Percentiles rank a stretch among this genome's conserved stretches.
Conservation (phyloP, 495 filamentous ascomycete genomes). For the Melanomma pulvis-pyrius region DNA sequence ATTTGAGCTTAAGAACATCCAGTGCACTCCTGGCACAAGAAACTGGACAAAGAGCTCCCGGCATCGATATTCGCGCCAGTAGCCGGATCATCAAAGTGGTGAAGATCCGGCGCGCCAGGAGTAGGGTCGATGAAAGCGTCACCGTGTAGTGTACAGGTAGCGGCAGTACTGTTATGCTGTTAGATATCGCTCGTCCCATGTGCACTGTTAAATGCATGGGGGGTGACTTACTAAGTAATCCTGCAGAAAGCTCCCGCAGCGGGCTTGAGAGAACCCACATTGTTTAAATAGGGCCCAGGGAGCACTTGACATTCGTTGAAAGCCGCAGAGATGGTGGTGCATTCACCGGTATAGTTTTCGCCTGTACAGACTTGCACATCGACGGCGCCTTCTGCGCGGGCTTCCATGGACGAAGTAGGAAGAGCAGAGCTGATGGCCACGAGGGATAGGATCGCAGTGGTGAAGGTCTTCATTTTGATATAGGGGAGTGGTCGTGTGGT, state of each 20-base stretch:
- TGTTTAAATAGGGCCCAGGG: constrained; percentile 7
- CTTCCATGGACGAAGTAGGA: constrained; percentile 6
- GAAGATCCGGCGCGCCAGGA: constrained; percentile 11
- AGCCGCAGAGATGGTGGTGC: constrained; percentile 1
- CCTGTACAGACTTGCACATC: constrained; percentile 22
- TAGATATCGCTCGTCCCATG: background rate
- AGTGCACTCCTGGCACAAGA: constrained; percentile 33
- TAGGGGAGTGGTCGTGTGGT: background rate
- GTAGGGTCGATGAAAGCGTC: constrained; percentile 27
- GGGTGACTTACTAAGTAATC: constrained; percentile 32
- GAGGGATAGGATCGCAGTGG: constrained; percentile 18
- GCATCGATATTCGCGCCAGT: constrained; percentile 23
- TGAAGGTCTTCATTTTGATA: constrained; percentile 31
- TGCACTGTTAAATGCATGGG: background rate
- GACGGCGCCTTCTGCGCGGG: constrained; percentile 5
- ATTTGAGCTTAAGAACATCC: background rate
- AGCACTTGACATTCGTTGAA: constrained; percentile 25
- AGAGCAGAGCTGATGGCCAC: constrained; percentile 14
- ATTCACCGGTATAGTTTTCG: constrained; percentile 17
- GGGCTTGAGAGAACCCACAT: constrained; percentile 21
- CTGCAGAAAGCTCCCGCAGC: constrained; percentile 24
- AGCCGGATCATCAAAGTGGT: constrained; percentile 27
- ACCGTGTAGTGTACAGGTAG: constrained; percentile 25
- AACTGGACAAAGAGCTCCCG: constrained; percentile 19
- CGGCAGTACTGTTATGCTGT: constrained; percentile 20